Percentiles rank a stretch among this genome's conserved stretches.
These are phyloP conservation scores for Ophiocordyceps camponoti-leonardi DNA, from an alignment of 2,329 filamentous ascomycete species.

Conservation along the genomic window DNA sequence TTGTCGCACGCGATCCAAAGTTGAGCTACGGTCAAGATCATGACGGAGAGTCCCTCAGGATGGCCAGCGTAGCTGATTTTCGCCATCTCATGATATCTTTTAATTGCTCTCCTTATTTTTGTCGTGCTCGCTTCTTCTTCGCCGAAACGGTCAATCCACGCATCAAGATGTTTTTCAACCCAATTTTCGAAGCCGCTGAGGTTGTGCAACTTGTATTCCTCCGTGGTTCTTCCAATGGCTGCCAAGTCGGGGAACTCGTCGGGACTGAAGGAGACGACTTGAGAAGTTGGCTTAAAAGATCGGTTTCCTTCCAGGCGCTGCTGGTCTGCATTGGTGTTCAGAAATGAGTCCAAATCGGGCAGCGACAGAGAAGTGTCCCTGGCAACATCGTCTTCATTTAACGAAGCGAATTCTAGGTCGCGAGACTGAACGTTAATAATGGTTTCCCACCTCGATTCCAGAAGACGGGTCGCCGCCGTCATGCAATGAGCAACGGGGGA, in stretches of 20 bases:
- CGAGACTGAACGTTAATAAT: background rate
- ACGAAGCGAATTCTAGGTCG: background rate
- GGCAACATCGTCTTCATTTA: background rate
- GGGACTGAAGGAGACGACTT: background rate
- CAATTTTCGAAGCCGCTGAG: slow-evolving; percentile 29
- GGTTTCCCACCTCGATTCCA: background rate
- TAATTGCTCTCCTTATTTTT: slow-evolving; percentile 12
- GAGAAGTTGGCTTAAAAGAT: background rate
- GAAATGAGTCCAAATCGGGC: background rate
- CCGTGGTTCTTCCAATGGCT: background rate
- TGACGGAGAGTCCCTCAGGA: slow-evolving; percentile 29
- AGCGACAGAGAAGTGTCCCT: background rate
- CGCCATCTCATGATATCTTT: slow-evolving; percentile 15
- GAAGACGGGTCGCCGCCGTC: background rate
- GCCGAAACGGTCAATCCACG: slow-evolving; percentile 16
- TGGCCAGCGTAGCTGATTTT: slow-evolving; percentile 15
- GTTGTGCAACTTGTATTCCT: background rate
- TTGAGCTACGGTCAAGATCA: slow-evolving; percentile 36
- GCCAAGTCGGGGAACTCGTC: background rate
- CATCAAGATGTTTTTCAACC: slow-evolving; percentile 21
- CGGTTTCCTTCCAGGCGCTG: background rate
- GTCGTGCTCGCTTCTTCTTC: slow-evolving; percentile 9
- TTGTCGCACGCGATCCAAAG: slow-evolving; percentile 41
- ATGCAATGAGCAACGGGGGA: background rate
- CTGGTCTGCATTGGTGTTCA: background rate